phyloP scores from a whole-genome alignment of 441 rosid species.

The Raphanus hybrid region DNA sequence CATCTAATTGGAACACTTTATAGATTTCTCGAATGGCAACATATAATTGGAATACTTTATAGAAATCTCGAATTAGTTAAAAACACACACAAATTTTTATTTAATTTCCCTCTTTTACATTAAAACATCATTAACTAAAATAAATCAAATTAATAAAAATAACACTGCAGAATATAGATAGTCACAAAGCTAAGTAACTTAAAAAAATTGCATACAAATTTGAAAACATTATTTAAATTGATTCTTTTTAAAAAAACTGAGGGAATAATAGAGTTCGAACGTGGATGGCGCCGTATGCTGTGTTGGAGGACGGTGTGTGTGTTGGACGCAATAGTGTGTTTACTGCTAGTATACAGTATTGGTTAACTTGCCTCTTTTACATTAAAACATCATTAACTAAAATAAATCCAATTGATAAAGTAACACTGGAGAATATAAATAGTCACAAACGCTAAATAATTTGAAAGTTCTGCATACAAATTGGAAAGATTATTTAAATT shows the following conservation, averaged over 20 bases:
- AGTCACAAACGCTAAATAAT: neutral
- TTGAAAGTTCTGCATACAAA: neutral
- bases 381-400: neutral
- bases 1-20: neutral
- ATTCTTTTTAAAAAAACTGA: neutral
- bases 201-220: neutral
- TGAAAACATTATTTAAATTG: too few species aligned
- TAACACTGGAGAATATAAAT: neutral
- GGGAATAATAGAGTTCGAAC: neutral
- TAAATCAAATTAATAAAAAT: neutral
- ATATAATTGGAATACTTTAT: too few species aligned
- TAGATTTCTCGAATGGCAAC: neutral
- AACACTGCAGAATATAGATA: neutral
- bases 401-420: neutral
- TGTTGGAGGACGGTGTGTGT: neutral
- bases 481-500: too few species aligned
- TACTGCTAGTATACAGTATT: neutral
- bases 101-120: neutral
- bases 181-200: neutral
- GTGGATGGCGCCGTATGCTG: neutral
- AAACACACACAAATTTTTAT: neutral
- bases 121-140: neutral
- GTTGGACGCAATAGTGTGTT: constrained; percentile 3
- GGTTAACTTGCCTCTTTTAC: neutral
- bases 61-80: neutral